Conservation (phyloP, 768 basidiomycete species). For the Saitozyma sp. region DNA sequence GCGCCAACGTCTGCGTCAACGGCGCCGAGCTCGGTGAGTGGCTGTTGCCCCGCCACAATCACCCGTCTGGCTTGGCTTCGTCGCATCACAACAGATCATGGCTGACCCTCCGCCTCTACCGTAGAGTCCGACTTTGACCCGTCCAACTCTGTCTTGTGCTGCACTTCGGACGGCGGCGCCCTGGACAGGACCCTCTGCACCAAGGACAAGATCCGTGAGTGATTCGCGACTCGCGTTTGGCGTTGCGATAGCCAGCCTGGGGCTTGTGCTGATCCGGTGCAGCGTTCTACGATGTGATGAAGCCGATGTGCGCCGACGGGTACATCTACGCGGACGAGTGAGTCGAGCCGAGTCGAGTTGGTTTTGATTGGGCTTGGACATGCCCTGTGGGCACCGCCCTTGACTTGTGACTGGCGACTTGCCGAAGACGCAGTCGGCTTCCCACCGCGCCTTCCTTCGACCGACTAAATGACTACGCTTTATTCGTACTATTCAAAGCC, state of each 20-base stretch:
- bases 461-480: no score
- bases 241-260: background rate
- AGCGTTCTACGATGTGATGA: conserved; percentile 22
- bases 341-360: conserved; percentile 1
- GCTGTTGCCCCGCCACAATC: no score
- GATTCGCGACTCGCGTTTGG: background rate
- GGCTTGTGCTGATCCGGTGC: background rate
- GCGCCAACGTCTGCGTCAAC: no score
- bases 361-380: background rate
- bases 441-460: no score
- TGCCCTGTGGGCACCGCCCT: background rate
- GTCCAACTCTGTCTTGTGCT: conserved; percentile 15
- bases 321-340: conserved; percentile 29
- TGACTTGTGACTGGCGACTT: background rate
- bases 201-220: conserved; percentile 18
- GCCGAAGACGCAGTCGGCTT: no score
- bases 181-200: conserved; percentile 7
- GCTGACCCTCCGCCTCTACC: background rate
- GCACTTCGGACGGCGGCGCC: conserved; percentile 4
- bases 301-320: conserved; percentile 17
- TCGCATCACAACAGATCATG: no score
- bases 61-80: no score
- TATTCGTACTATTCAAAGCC: no score
- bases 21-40: no score
- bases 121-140: conserved; percentile 6